Base-by-base conservation (phyloP, 73 alveolate genomes). In the Paraurostyla sp. region DNA sequence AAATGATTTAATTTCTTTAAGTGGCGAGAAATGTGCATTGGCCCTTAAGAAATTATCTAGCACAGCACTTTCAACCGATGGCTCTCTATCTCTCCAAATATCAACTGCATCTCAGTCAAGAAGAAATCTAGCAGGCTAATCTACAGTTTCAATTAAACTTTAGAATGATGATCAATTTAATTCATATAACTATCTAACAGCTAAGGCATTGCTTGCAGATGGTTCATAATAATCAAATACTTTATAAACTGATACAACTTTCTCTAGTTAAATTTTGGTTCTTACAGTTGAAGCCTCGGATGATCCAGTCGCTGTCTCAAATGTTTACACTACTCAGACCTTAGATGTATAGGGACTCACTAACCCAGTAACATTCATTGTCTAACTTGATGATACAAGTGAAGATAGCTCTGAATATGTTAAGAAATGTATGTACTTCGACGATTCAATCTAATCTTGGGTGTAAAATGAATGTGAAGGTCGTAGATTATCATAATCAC, bases 351-450 rank as follows among this genome's bases (percentile, higher is more conserved):
- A 20, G 4, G 49, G 23, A 27, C 78, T 60, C 3, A 6, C 7
- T 60, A 32, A 60, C 9, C 78, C 78, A 60, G 32, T 60, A 27
- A 32, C 30, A 11, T 60, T 60, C 78, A 45, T 27, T 27, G 50
- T 60, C 23, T 50, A 45, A 2, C 48, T 60, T 4, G 4, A 16
- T 6, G 78, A 60, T 32, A 60, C 78, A 16, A 2, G 25, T 25
- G 51, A 6, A 25, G 78, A 60, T 60, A 23, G 32, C 32, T 32
- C 15, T 30, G 45, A 60, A 9, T 7, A 16, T 2, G 78, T 60
- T 16, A 60, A 60, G 22, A n/a, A 60, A 60, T 60, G 78, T 50
- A 32, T 60, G 50, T 60, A 60, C 30, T 60, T 27, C 32, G 78
- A 60, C 23, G 32, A 45, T 25, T n/a, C 25, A 7, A 27, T 7